Percentiles rank a stretch among this genome's conserved stretches.
Conservation (phyloP, 2,329 filamentous ascomycete genomes). For the Colletotrichum godetiae region DNA sequence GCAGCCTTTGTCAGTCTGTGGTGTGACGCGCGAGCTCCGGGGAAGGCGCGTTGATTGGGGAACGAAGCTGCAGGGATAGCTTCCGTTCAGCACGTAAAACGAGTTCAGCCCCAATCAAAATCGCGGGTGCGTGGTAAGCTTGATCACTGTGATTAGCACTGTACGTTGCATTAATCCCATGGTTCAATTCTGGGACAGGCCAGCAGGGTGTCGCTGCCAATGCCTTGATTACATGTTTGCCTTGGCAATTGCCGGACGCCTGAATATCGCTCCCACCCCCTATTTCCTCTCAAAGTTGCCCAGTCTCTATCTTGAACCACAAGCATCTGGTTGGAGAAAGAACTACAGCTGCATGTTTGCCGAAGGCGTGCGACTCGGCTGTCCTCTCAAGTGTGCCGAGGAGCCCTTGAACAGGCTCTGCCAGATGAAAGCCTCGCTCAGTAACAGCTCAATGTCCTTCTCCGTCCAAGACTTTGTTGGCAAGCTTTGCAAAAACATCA, state of each 20-base stretch:
- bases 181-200: conserved; percentile 3
- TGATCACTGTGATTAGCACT: conserved; percentile 23
- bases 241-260: conserved; percentile 12
- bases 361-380: conserved; percentile 51
- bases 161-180: conserved; percentile 24
- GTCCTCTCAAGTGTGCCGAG: conserved; percentile 83
- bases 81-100: conserved; percentile 22
- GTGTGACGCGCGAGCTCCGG: conserved; percentile 33
- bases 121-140: neutral
- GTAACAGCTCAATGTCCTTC: conserved; percentile 94
- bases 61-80: conserved; percentile 34
- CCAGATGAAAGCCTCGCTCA: conserved; percentile 99
- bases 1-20: conserved; percentile 19
- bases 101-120: conserved; percentile 19
- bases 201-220: neutral
- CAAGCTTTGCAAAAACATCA: conserved; percentile 98
- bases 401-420: conserved; percentile 97
- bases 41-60: conserved; percentile 38
- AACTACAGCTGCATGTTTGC: conserved; percentile 51
- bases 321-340: neutral
- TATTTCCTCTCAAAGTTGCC: neutral
- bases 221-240: neutral
- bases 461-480: conserved; percentile 96
- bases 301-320: neutral
- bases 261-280: neutral